These are phyloP conservation scores for Suillus tomentosus DNA, from an alignment of 768 basidiomycete species.

Conservation along the genomic window DNA sequence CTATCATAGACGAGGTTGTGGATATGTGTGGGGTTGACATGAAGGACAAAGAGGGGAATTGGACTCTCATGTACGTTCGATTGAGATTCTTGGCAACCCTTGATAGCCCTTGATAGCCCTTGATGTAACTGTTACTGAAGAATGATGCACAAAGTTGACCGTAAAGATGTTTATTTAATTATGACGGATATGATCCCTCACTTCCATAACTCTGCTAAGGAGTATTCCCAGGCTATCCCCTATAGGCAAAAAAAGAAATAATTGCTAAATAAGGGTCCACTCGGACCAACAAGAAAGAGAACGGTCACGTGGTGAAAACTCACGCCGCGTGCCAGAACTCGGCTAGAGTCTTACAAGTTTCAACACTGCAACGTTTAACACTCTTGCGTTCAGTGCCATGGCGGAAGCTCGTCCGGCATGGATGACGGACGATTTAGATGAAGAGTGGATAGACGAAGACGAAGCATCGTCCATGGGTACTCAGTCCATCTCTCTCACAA, in stretches of 20 bases:
- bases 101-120: slow-evolving; percentile 17
- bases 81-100: slow-evolving; percentile 62
- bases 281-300: slow-evolving; percentile 20
- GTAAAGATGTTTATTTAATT: neutral
- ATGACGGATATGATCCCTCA: neutral
- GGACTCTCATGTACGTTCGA: slow-evolving; percentile 75
- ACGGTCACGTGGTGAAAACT: slow-evolving; percentile 31
- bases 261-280: slow-evolving; percentile 20
- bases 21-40: slow-evolving; percentile 57
- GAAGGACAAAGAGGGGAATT: slow-evolving; percentile 57
- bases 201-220: neutral
- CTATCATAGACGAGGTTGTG: slow-evolving; percentile 64
- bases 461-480: slow-evolving; percentile 41
- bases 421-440: slow-evolving; percentile 88
- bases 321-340: neutral
- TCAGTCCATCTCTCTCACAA: slow-evolving; percentile 61
- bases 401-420: slow-evolving; percentile 56
- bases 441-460: slow-evolving; percentile 83
- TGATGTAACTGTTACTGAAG: neutral
- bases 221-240: slow-evolving; percentile 1
- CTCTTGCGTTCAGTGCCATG: slow-evolving; percentile 15
- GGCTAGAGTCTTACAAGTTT: neutral
- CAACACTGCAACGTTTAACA: neutral
- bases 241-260: slow-evolving; percentile 16
- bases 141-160: neutral